Conservation (phyloP, 371 early-diverging fungal genomes). For the Nematocida major region DNA sequence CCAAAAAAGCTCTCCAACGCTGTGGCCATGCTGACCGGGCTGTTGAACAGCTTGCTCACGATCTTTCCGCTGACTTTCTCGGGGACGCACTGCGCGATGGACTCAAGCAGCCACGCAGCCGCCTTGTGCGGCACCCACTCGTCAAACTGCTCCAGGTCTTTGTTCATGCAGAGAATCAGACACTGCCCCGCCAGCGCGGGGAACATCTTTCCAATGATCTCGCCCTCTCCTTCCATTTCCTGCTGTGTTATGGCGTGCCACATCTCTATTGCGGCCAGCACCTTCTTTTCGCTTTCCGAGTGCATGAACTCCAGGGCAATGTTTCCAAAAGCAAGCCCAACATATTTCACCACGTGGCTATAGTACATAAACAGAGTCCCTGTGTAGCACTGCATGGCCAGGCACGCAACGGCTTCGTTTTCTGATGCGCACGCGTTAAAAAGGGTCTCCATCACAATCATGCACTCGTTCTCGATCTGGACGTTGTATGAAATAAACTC, state of each 20-base stretch:
- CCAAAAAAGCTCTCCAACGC: slow-evolving; percentile 38
- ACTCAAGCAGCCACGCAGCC: slow-evolving; percentile 54
- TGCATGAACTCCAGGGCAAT: slow-evolving; percentile 45
- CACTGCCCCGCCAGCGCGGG: slow-evolving; percentile 27
- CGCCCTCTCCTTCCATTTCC: slow-evolving; percentile 4
- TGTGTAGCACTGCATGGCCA: slow-evolving; percentile 50
- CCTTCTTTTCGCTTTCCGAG: slow-evolving; percentile 30
- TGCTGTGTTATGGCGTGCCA: slow-evolving; percentile 58
- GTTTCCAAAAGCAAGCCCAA: slow-evolving; percentile 34
- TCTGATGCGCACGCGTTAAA: slow-evolving; percentile 1
- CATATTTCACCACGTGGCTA: slow-evolving; percentile 14
- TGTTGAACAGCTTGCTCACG: slow-evolving; percentile 14
- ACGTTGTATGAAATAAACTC: slow-evolving; percentile 41
- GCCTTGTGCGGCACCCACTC: slow-evolving; percentile 61
- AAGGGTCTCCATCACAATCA: slow-evolving; percentile 38
- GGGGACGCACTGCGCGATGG: slow-evolving; percentile 21
- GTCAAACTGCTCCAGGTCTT: slow-evolving; percentile 51
- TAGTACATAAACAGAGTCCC: slow-evolving; percentile 52
- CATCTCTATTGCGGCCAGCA: slow-evolving; percentile 56
- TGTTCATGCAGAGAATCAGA: slow-evolving; percentile 24
- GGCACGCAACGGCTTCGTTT: slow-evolving; percentile 38
- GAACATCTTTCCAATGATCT: slow-evolving; percentile 28
- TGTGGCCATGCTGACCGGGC: not conserved
- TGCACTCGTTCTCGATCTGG: slow-evolving; percentile 25
- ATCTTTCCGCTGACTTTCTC: slow-evolving; percentile 25